Evolutionary conservation across 2,329 filamentous ascomycete species (phyloP).

Genomic region (Claviceps quebecensis): DNA sequence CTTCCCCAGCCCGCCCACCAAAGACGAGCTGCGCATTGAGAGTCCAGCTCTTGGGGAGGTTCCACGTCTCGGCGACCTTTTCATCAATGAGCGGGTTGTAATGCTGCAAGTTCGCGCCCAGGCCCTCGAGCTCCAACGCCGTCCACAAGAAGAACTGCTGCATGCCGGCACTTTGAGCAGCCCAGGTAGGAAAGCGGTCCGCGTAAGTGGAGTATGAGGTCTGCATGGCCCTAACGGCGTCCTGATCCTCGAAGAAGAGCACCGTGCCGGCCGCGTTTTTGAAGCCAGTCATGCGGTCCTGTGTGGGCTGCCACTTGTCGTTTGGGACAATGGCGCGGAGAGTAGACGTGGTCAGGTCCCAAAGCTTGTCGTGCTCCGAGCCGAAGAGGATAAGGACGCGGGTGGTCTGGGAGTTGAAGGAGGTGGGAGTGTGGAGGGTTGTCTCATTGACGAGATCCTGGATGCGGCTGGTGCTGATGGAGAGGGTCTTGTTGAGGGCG

Average conservation of each 20-base stretch:
- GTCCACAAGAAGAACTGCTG: constrained; percentile 67
- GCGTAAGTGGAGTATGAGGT: constrained; percentile 58
- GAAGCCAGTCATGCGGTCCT: constrained; percentile 38
- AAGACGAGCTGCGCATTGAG: constrained; percentile 78
- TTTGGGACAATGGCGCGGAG: constrained; percentile 44
- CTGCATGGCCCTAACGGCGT: constrained; percentile 51
- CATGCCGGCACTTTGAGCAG: constrained; percentile 66
- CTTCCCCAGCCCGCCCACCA: constrained; percentile 44
- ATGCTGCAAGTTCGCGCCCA: constrained; percentile 84
- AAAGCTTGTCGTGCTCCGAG: constrained; percentile 75
- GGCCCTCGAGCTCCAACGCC: constrained; percentile 67
- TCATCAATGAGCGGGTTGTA: constrained; percentile 74
- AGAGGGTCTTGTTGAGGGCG: constrained; percentile 47
- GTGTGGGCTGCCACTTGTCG: constrained; percentile 44
- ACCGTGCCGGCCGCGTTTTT: constrained; percentile 64
- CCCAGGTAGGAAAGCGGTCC: constrained; percentile 68
- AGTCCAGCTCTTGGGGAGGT: constrained; percentile 57
- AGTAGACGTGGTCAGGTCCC: constrained; percentile 53
- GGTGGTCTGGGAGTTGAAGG: constrained; percentile 82
- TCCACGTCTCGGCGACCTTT: constrained; percentile 55
- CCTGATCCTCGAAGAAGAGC: constrained; percentile 75
- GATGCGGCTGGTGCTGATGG: constrained; percentile 38
- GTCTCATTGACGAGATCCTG: constrained; percentile 50
- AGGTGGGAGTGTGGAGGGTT: constrained; percentile 57
- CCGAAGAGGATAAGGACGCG: constrained; percentile 67